These are phyloP conservation scores for Bjerkandera adusta DNA, from an alignment of 1,284 basidiomycete genomes.

Conservation along the genomic window DNA sequence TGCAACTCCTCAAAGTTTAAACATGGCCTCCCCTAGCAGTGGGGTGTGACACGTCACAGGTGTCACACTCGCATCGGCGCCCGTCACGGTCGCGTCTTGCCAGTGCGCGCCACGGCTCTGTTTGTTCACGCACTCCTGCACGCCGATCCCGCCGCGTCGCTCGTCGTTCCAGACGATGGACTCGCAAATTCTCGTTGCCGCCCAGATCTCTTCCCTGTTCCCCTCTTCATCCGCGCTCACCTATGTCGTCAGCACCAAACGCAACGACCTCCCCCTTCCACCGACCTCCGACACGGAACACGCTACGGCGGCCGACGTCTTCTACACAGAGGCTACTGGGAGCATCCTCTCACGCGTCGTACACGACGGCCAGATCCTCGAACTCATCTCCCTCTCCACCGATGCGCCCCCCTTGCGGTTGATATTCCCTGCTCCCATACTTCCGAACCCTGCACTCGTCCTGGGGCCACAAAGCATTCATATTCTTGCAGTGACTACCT, in stretches of 20 bases:
- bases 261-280: slow-evolving; percentile 49
- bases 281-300: slow-evolving; percentile 62
- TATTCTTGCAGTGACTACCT: slow-evolving; percentile 65
- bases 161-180: slow-evolving; percentile 5
- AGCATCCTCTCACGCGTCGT: slow-evolving; percentile 74
- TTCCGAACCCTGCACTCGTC: slow-evolving; percentile 62
- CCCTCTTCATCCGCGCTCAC: slow-evolving; percentile 49
- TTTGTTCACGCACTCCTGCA: background rate
- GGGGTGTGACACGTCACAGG: background rate
- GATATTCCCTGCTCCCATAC: slow-evolving; percentile 72
- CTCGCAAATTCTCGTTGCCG: slow-evolving; percentile 13
- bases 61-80: no score
- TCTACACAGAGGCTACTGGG: slow-evolving; percentile 60
- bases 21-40: no score
- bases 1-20: no score
- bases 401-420: slow-evolving; percentile 68
- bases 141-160: no score
- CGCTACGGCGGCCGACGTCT: slow-evolving; percentile 61
- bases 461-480: slow-evolving; percentile 64
- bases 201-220: slow-evolving; percentile 24
- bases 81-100: background rate
- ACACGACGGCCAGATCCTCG: slow-evolving; percentile 72
- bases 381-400: slow-evolving; percentile 71
- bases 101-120: background rate
- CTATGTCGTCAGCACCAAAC: slow-evolving; percentile 55